These are phyloP conservation scores for Boletus sp. DNA, from an alignment of 768 basidiomycete species.

Conservation along the genomic window DNA sequence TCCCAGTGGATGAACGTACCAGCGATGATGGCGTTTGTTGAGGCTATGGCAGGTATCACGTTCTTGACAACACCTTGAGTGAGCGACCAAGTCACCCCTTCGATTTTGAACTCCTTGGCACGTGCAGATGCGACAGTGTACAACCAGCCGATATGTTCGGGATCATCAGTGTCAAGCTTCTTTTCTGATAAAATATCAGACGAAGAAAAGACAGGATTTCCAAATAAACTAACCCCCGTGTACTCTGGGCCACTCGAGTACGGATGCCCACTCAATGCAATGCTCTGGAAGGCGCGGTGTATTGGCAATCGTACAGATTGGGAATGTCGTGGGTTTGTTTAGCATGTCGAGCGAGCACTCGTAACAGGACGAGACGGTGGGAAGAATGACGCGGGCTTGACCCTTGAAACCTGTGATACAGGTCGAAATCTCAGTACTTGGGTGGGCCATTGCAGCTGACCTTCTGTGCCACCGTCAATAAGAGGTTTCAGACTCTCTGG, in stretches of 20 bases:
- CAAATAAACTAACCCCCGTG: slow-evolving; percentile 61
- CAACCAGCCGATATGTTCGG: slow-evolving; percentile 94
- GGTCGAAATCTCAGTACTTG: neutral
- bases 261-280: slow-evolving; percentile 99
- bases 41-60: slow-evolving; percentile 98
- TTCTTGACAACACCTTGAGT: slow-evolving; percentile 99
- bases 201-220: neutral
- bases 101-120: slow-evolving; percentile 93
- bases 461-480: slow-evolving; percentile 98
- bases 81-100: slow-evolving; percentile 95
- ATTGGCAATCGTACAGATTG: slow-evolving; percentile 98
- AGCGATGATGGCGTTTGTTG: slow-evolving; percentile 97
- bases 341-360: slow-evolving; percentile 98
- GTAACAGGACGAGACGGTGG: slow-evolving; percentile 93
- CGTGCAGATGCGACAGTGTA: slow-evolving; percentile 76
- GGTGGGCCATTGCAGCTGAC: slow-evolving; percentile 36
- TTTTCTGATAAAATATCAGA: slow-evolving; percentile 49
- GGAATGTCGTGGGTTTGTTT: slow-evolving; percentile 94
- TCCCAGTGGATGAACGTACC: slow-evolving; percentile 44
- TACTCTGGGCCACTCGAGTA: slow-evolving; percentile 96
- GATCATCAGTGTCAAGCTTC: slow-evolving; percentile 96
- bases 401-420: slow-evolving; percentile 84
- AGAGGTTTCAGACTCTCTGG: slow-evolving; percentile 94
- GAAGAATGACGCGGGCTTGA: slow-evolving; percentile 94
- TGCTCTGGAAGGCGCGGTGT: slow-evolving; percentile 97